phyloP scores from a whole-genome alignment of 495 filamentous ascomycete species.

The Xylaria scruposa region DNA sequence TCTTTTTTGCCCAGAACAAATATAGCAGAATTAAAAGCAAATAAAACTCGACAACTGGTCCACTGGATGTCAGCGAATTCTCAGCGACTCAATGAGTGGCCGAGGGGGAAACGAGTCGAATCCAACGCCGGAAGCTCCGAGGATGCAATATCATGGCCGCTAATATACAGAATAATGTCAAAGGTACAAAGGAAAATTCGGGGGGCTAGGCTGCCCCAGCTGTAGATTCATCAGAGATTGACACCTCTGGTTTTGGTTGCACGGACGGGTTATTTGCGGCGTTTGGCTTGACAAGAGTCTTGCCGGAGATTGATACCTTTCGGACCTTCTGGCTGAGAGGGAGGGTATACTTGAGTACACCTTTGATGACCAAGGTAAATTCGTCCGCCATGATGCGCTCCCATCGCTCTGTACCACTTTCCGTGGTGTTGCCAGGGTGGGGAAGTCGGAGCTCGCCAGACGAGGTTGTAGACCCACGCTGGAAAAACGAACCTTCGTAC shows the following conservation, averaged over 20 bases:
- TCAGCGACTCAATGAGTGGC: constrained; percentile 15
- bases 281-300: constrained; percentile 57
- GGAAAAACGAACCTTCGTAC: constrained; percentile 88
- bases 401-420: constrained; percentile 88
- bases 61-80: constrained; percentile 10
- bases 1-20: constrained; percentile 33
- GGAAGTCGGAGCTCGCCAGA: constrained; percentile 80
- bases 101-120: constrained; percentile 27
- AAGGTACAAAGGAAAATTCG: constrained; percentile 38
- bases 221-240: constrained; percentile 34
- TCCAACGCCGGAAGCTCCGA: constrained; percentile 45
- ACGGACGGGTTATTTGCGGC: constrained; percentile 52
- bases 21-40: constrained; percentile 28
- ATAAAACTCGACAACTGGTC: constrained; percentile 22
- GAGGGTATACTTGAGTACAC: constrained; percentile 85
- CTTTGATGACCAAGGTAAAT: constrained; percentile 89
- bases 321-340: constrained; percentile 76
- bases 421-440: constrained; percentile 87
- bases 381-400: constrained; percentile 87
- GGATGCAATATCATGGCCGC: constrained; percentile 43
- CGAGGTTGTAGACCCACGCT: constrained; percentile 67
- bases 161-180: constrained; percentile 43
- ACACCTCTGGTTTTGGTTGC: constrained; percentile 38
- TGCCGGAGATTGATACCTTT: constrained; percentile 58
- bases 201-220: constrained; percentile 37